Percentiles rank a stretch among this genome's conserved stretches.
These are phyloP conservation scores for Geotrichum fermentans DNA, from an alignment of 1,139 yeast genomes.

Conservation along the genomic window DNA sequence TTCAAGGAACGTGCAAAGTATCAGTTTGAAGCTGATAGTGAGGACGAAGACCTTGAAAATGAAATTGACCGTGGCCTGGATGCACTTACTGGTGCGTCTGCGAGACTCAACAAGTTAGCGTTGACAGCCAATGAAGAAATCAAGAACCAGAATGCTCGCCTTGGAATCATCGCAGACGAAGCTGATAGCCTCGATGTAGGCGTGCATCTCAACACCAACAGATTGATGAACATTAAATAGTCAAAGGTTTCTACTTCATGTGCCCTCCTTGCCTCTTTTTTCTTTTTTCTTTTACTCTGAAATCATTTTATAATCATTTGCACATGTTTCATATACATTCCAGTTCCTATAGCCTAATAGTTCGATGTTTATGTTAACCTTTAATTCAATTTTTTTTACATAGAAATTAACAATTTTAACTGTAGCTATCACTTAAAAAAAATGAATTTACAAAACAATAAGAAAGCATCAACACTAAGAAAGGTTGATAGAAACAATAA, in stretches of 20 bases:
- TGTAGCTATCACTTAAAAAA: neutral
- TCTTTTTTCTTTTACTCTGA: neutral
- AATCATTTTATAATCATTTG: neutral
- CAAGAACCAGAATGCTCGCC: slow-evolving; percentile 47
- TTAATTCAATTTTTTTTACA: neutral
- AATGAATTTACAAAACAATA: too few species aligned
- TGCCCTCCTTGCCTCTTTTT: neutral
- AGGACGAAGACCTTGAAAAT: slow-evolving; percentile 57
- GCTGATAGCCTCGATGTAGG: slow-evolving; percentile 52
- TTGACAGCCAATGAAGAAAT: slow-evolving; percentile 51
- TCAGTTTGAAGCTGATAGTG: slow-evolving; percentile 53
- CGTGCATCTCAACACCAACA: slow-evolving; percentile 47
- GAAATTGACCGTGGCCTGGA: slow-evolving; percentile 54
- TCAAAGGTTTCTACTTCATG: neutral
- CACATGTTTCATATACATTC: neutral
- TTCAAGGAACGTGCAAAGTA: slow-evolving; percentile 42
- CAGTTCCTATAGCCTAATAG: too few species aligned
- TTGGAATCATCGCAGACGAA: slow-evolving; percentile 49
- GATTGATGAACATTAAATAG: slow-evolving; percentile 40
- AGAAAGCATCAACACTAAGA: neutral
- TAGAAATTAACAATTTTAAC: neutral
- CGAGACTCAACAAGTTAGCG: slow-evolving; percentile 50
- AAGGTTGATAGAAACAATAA: slow-evolving; percentile 16
- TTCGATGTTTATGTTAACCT: neutral
- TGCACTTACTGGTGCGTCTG: slow-evolving; percentile 46